A percentile compares a stretch with the other conserved stretches of the same genome.
These are phyloP conservation scores for Pseudocercospora ulei DNA, from an alignment of 2,329 filamentous ascomycete genomes.

Conservation along the genomic window DNA sequence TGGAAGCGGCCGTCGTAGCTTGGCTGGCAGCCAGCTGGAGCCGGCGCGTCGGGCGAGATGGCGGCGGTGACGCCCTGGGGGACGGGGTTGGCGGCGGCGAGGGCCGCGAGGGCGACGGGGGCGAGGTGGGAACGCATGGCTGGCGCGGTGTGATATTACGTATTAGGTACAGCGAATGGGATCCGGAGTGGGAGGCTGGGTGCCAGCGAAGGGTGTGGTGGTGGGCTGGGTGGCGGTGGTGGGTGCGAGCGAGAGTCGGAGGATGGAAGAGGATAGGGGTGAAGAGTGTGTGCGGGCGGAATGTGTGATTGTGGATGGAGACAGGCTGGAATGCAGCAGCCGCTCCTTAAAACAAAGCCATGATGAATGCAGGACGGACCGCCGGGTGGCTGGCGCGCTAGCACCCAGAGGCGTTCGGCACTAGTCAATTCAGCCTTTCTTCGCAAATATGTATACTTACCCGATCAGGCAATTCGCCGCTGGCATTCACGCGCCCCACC, in stretches of 20 bases:
- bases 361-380: conserved; percentile 15
- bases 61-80: conserved; percentile 40
- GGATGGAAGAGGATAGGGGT: conserved; percentile 23
- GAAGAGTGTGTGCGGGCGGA: no score
- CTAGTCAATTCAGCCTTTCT: conserved; percentile 10
- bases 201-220: conserved; percentile 18
- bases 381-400: conserved; percentile 15
- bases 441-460: no score
- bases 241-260: conserved; percentile 27
- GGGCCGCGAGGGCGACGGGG: conserved; percentile 40
- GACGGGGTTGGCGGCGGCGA: conserved; percentile 36
- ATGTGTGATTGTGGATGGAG: conserved; percentile 17
- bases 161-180: conserved; percentile 25
- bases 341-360: no score
- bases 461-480: no score
- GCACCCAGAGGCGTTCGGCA: conserved; percentile 5
- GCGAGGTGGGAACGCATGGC: conserved; percentile 34
- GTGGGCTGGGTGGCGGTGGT: conserved; percentile 21
- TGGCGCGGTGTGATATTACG: conserved; percentile 17
- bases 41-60: conserved; percentile 39
- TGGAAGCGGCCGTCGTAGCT: conserved; percentile 49
- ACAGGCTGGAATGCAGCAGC: conserved; percentile 21
- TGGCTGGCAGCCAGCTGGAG: conserved; percentile 47
- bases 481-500: no score
- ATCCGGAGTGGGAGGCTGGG: conserved; percentile 16